Evolutionary conservation across 495 filamentous ascomycete genomes (phyloP).

Genomic region (Neurospora africana): DNA sequence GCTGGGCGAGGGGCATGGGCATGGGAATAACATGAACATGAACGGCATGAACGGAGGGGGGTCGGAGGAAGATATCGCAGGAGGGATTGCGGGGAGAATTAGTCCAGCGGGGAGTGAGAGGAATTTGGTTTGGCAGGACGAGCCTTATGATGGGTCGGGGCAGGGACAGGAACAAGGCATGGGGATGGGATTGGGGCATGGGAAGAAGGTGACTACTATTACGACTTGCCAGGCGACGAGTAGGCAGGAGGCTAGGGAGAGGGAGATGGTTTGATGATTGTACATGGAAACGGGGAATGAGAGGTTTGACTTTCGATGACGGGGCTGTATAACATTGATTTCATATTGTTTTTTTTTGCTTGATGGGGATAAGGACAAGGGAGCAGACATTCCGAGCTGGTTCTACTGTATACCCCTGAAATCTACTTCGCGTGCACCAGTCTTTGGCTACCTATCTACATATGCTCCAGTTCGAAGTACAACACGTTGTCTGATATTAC

Average conservation of each 20-base stretch:
- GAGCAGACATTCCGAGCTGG: no score
- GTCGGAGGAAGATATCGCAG: background rate
- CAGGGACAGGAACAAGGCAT: background rate
- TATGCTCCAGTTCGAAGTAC: no score
- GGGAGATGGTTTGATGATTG: background rate
- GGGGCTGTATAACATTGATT: background rate
- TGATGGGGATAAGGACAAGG: no score
- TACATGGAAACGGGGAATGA: background rate
- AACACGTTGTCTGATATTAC: no score
- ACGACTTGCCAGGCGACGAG: background rate
- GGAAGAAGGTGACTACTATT: background rate
- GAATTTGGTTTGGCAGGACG: constrained; percentile 7
- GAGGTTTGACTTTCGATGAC: background rate
- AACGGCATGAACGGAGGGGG: background rate
- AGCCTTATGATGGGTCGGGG: background rate
- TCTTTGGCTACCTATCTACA: no score
- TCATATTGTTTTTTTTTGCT: background rate
- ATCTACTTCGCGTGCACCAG: no score
- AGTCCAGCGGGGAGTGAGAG: constrained; percentile 13
- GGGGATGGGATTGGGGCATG: background rate
- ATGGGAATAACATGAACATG: background rate
- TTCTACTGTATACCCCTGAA: no score
- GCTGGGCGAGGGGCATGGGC: background rate
- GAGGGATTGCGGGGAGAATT: background rate
- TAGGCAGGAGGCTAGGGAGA: background rate